These are phyloP conservation scores for Pyracantha coccinea DNA, from an alignment of 331 rosid genomes.

Conservation along the genomic window DNA sequence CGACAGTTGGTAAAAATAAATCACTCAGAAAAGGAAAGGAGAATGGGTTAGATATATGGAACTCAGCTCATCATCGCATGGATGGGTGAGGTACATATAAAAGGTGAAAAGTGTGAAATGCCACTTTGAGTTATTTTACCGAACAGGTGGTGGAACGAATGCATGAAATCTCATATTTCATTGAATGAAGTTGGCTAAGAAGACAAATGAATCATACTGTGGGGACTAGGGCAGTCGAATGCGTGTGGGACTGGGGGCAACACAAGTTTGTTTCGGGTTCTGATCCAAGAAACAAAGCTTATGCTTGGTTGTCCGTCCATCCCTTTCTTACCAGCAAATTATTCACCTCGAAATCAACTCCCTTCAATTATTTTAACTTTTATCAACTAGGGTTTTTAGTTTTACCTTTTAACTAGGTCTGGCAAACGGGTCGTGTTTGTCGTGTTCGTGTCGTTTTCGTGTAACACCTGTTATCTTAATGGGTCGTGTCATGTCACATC, in stretches of 20 bases:
- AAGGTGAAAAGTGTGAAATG: background rate
- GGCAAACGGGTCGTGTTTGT: too few relatives aligned
- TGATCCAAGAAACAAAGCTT: background rate
- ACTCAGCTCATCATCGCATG: background rate
- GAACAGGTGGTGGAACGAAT: background rate
- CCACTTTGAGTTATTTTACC: background rate
- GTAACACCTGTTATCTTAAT: too few relatives aligned
- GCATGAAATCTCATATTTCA: background rate
- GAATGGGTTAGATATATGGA: background rate
- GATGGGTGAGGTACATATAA: background rate
- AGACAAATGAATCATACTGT: slow-evolving; percentile 4
- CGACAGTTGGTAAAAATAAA: background rate
- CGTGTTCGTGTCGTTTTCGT: too few relatives aligned
- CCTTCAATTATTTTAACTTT: slow-evolving; percentile 8
- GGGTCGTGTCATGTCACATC: too few relatives aligned
- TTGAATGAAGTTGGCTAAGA: slow-evolving; percentile 4
- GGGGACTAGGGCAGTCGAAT: slow-evolving; percentile 2
- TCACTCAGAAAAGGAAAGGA: background rate
- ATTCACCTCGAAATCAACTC: background rate
- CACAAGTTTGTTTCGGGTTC: slow-evolving; percentile 2
- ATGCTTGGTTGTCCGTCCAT: background rate
- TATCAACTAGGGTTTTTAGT: background rate
- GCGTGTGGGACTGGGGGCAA: background rate
- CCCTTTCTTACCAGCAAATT: background rate
- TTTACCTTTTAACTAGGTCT: background rate